phyloP scores from a whole-genome alignment of 1,284 basidiomycete species.

The Apiotrichum siamense region DNA sequence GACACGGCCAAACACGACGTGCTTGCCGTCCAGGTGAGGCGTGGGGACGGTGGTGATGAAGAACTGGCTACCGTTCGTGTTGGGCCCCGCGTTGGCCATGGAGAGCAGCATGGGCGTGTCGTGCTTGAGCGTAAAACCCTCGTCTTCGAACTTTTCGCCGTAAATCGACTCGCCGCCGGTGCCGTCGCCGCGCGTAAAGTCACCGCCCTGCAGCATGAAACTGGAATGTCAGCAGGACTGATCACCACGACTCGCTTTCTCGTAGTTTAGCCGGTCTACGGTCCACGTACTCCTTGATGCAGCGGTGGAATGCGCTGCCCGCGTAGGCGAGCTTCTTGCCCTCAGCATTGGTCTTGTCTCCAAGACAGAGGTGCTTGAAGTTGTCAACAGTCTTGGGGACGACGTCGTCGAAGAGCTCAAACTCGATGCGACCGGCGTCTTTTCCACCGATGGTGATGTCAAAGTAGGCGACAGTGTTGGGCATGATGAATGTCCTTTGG shows the following conservation, averaged over 20 bases:
- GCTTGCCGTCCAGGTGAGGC: constrained; percentile 58
- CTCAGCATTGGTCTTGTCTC: constrained; percentile 55
- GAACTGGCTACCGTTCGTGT: constrained; percentile 62
- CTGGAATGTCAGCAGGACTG: background rate
- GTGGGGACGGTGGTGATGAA: constrained; percentile 50
- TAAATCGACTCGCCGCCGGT: constrained; percentile 93
- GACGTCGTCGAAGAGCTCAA: constrained; percentile 71
- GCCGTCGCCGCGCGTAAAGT: constrained; percentile 56
- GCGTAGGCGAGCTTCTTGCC: constrained; percentile 44
- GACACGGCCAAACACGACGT: constrained; percentile 77
- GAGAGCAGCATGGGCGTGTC: constrained; percentile 74
- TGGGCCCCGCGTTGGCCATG: constrained; percentile 73
- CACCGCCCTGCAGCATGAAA: constrained; percentile 67
- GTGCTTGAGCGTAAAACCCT: constrained; percentile 79
- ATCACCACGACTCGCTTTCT: too few relatives aligned
- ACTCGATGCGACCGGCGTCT: constrained; percentile 63
- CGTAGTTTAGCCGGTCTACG: background rate
- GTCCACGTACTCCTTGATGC: constrained; percentile 52
- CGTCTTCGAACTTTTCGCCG: constrained; percentile 68
- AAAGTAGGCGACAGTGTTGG: constrained; percentile 57
- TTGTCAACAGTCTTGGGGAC: constrained; percentile 67
- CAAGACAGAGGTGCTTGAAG: constrained; percentile 84
- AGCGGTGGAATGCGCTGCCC: constrained; percentile 70
- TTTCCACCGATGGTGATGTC: constrained; percentile 63
- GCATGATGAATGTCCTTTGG: constrained; percentile 18